Percentiles rank a stretch among this genome's conserved stretches.
Conservation (phyloP, 768 basidiomycete genomes). For the Boletus edulis region DNA sequence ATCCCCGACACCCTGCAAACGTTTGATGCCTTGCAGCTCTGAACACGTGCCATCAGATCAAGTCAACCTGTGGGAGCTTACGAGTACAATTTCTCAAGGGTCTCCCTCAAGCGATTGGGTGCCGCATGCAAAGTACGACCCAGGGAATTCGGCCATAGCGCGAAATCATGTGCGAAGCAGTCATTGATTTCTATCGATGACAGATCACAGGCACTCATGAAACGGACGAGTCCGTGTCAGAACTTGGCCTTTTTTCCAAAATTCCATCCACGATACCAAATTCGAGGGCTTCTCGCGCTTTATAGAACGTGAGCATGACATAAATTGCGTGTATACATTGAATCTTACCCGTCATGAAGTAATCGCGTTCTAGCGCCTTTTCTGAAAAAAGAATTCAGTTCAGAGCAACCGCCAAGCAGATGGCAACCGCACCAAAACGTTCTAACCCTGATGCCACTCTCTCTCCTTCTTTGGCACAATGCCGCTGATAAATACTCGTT, state of each 20-base stretch:
- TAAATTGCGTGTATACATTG: conserved; percentile 7
- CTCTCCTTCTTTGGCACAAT: conserved; percentile 73
- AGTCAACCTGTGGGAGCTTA: conserved; percentile 18
- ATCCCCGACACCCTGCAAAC: conserved; percentile 12
- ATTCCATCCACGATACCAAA: conserved; percentile 96
- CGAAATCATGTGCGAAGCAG: conserved; percentile 9
- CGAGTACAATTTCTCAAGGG: conserved; percentile 12
- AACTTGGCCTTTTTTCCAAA: conserved; percentile 69
- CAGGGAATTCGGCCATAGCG: conserved; percentile 4
- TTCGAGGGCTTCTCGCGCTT: conserved; percentile 82
- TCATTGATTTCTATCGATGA: conserved; percentile 11
- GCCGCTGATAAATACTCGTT: conserved; percentile 86
- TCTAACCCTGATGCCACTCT: conserved; percentile 56
- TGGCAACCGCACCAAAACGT: conserved; percentile 67
- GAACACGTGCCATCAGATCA: conserved; percentile 24
- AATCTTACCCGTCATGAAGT: conserved; percentile 83
- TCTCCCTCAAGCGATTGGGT: conserved; percentile 12
- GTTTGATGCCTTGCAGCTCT: background rate
- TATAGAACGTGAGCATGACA: conserved; percentile 24
- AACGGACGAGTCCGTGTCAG: conserved; percentile 36
- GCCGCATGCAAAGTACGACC: conserved; percentile 2
- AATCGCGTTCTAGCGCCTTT: conserved; percentile 88
- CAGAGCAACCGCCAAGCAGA: conserved; percentile 22
- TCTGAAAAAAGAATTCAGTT: conserved; percentile 44
- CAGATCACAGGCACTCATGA: conserved; percentile 11